Evolutionary conservation across 768 basidiomycete species (phyloP), one percentile per base, ranked within the genome.

Genomic region (Termitomyces sp.): DNA sequence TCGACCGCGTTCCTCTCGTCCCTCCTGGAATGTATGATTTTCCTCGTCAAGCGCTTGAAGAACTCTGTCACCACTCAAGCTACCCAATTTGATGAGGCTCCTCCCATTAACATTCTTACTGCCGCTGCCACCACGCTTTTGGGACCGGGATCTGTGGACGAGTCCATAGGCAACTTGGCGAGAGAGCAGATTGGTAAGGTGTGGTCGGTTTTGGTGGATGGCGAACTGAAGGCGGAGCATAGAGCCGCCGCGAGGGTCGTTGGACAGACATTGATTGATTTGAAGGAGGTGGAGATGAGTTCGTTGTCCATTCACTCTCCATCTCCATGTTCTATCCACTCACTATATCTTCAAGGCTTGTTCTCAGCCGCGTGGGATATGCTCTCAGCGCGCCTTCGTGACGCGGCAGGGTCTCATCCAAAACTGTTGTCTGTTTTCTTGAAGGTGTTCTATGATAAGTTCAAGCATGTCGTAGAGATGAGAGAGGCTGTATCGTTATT

Each of bases 1-100:
- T 80, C 80, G 5, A 78, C 84, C 0, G 85, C 90, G 10, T 89
- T 94, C 70, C 71, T 88, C 17, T 76, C 81, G 0, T 79, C 89
- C 0, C 64, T 91, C 3, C 68, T 90, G 8, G 94, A 97, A 68
- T 90, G 84, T 62, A 65, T 82, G 12, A 70, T 82, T 0, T 87
- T 87, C 63, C 70, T 90, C 21, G 61, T 81, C 42, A 77, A 73
- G 41, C 71, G 82, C 9, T 60, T 81, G 8, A 65, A 62, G 5
- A 69, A 60, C 17, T 63, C 67, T 14, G 55, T 3, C 23, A 17
- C 28, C 23, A 10, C 30, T n/a, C 46, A 30, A 47, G 11, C 10
- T 6, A 15, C n/a, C 30, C 30, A 31, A 3, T 15, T 15, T 3
- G 7, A 45, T 7, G 14, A 45, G 5, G 46, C 11, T n/a, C 14